Evolutionary conservation across 768 basidiomycete species (phyloP), one percentile per base, ranked within the genome.

Genomic region (Polyporus arcularius): DNA sequence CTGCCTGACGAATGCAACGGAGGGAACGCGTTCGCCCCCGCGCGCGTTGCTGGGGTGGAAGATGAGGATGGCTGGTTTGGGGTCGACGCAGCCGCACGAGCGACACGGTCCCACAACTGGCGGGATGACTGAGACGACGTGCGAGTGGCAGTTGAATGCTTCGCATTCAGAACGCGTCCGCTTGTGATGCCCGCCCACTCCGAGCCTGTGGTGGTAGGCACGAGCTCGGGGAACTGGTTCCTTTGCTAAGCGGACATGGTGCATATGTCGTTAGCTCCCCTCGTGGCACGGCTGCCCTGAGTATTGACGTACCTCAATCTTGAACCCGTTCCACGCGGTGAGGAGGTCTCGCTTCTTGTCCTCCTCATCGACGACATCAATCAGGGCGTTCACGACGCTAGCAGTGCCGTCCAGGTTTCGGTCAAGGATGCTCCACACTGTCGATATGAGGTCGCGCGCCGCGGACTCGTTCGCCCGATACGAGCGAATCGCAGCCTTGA

Each of bases 71-170:
- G 45, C 31, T 77, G 72, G 47, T 79, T 75, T 2, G 77, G 72
- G 15, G 79, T 74, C 2, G 79, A 76, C 0, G 76, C 71, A 0
- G 94, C 95, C 0, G 92, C 94, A 61, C 83, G 84, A 7, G 92
- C 94, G 28, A 96, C 94, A 15, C 94, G 86, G 64, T 94, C 92
- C 87, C 84, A 93, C 0, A 96, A 82, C 61, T 88, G 83, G 53
- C 88, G 79, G 2, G 88, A 85, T 2, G 85, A 79, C 61, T 80
- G 79, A 31, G 80, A 76, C 11, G 84, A 80, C 2, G 85, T 81
- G 9, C 84, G 80, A 0, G 84, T 75, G 1, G 83, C 78, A 0
- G 90, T 90, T 1, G 84, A 82, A 59, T 92, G 83, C 71, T 95
- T 94, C 39, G 88, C 91, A 66, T 90, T 92, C 57, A 97, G 78